Conservation (phyloP, 176 grass and related monocot species). For the Pontederia crassipes region DNA sequence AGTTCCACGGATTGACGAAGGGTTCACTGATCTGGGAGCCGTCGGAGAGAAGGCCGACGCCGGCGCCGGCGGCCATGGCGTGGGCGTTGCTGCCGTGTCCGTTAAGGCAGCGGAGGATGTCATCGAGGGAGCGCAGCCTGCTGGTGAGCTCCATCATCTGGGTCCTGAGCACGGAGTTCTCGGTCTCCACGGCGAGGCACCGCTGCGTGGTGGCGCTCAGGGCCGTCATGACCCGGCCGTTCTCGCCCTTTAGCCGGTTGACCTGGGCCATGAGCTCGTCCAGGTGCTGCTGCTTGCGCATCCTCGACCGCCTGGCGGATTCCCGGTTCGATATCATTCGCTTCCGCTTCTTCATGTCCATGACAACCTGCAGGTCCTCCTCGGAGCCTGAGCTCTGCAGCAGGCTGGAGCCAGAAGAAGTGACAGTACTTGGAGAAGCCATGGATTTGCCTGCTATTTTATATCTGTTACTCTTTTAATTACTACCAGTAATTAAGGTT, state of each 20-base stretch:
- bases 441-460: not conserved
- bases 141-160: conserved; percentile 55
- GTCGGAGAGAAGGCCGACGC: not conserved
- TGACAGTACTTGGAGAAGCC: conserved; percentile 43
- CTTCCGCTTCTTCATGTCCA: conserved; percentile 46
- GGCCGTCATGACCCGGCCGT: conserved; percentile 20
- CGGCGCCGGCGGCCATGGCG: not conserved
- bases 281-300: conserved; percentile 63
- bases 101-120: conserved; percentile 42
- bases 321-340: conserved; percentile 89
- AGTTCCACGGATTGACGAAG: conserved; percentile 3
- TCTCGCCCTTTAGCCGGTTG: conserved; percentile 36
- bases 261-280: conserved; percentile 53
- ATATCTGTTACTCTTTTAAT: not conserved
- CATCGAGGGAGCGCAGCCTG: conserved; percentile 40
- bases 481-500: not conserved
- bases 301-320: conserved; percentile 54
- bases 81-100: not conserved
- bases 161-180: conserved; percentile 60
- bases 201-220: conserved; percentile 30
- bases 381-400: conserved; percentile 10
- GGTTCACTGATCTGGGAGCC: not conserved
- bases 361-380: conserved; percentile 26
- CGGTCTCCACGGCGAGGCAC: conserved; percentile 33
- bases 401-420: conserved; percentile 22